A percentile compares a stretch with the other conserved stretches of the same genome.
Evolutionary conservation across 1,284 basidiomycete species (phyloP).

Genomic region (Somion occarium): DNA sequence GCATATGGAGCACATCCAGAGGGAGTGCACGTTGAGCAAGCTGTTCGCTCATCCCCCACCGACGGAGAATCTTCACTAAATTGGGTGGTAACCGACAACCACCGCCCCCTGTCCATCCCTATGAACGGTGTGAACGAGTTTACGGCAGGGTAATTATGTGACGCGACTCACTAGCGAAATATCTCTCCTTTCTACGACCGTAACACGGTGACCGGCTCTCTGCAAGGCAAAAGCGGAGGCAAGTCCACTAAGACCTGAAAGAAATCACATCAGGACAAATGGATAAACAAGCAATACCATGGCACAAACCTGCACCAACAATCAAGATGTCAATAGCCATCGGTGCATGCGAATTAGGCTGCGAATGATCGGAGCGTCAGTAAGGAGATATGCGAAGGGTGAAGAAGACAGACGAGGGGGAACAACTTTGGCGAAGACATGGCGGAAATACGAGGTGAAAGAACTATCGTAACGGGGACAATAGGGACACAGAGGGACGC

Average conservation of each 20-base stretch:
- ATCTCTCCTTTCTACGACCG: conserved; percentile 3
- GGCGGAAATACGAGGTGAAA: neutral
- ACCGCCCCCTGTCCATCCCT: conserved; percentile 25
- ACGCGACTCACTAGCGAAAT: neutral
- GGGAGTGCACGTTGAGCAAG: conserved; percentile 32
- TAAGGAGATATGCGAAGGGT: neutral
- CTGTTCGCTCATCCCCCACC: conserved; percentile 47
- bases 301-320: conserved; percentile 6
- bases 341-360: too few species aligned
- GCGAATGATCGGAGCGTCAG: neutral
- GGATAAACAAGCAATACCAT: neutral
- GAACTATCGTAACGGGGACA: neutral
- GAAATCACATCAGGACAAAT: neutral
- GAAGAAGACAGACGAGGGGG: neutral
- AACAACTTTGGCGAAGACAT: neutral
- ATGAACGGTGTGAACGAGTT: neutral
- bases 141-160: neutral
- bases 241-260: conserved; percentile 2
- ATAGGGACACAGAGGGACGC: neutral
- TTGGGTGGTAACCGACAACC: conserved; percentile 52
- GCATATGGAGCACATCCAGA: conserved; percentile 36
- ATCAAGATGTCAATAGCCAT: conserved; percentile 6
- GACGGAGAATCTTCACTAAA: conserved; percentile 47
- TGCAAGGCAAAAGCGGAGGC: conserved; percentile 5
- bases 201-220: conserved; percentile 6